Conservation (phyloP, 441 rosid species). For the Breynia disticha region DNA sequence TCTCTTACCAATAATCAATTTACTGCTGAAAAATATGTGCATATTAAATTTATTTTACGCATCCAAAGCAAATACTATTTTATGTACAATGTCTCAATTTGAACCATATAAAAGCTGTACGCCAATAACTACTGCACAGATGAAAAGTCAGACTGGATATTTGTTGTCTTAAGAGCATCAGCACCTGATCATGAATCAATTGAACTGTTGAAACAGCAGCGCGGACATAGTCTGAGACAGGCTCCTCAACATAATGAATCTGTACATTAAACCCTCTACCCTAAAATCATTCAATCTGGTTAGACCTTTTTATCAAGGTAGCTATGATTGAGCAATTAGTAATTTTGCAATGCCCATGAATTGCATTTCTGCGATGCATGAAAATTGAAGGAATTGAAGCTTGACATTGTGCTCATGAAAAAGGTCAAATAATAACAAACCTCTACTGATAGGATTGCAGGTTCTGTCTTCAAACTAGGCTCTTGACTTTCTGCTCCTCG, state of each 20-base stretch:
- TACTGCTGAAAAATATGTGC: not conserved
- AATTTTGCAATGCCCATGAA: too few relatives aligned
- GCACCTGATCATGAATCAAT: slow-evolving; percentile 76
- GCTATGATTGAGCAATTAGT: too few relatives aligned
- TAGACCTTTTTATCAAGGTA: not conserved
- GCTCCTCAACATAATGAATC: slow-evolving; percentile 75
- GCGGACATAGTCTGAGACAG: slow-evolving; percentile 76
- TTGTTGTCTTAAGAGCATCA: slow-evolving; percentile 5
- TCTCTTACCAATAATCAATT: not conserved
- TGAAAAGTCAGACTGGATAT: not conserved
- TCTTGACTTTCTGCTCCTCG: slow-evolving; percentile 37
- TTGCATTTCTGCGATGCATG: too few relatives aligned
- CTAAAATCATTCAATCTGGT: slow-evolving; percentile 29
- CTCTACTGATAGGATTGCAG: slow-evolving; percentile 92
- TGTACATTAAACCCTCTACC: slow-evolving; percentile 91
- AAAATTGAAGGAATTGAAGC: too few relatives aligned
- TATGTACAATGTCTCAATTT: not conserved
- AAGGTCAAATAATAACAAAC: slow-evolving; percentile 20
- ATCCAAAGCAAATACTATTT: not conserved
- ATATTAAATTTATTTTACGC: not conserved
- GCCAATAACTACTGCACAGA: not conserved
- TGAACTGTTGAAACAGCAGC: slow-evolving; percentile 69
- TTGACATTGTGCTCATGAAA: too few relatives aligned
- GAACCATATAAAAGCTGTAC: not conserved
- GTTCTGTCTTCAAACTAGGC: slow-evolving; percentile 46